Base-by-base conservation (phyloP, 2,329 filamentous ascomycete species). In the Colletotrichum eleusines region DNA sequence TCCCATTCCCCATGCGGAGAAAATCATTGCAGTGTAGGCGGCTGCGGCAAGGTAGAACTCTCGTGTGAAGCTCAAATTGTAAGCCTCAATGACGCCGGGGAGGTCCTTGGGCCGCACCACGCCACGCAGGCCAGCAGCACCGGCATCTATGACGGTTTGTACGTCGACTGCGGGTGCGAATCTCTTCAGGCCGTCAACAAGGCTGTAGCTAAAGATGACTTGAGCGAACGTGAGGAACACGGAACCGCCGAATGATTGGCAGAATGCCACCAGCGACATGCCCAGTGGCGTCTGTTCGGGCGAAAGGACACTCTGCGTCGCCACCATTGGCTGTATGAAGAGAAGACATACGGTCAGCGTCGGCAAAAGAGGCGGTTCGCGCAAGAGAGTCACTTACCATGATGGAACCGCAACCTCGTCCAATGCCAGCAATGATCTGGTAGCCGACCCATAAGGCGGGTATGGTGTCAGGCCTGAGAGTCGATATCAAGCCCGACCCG, bases 231-330 rank as follows among this genome's bases (percentile, higher is more conserved):
- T 82, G 40, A 87, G 78, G 74, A 85, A 83, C 33, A 87, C 79
- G 3, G 85, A 82, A 14, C 84, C 83, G 9, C 84, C 84, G 71
- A 86, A 79, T 5, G 81, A 84, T 73, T 86, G 83, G 48, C 78
- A 78, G 73, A 85, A 75, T 73, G 70, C 72, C 7, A 79, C 68
- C 2, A 76, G 73, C 0, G 77, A 75, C 14, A 74, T 78, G 5
- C 74, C 78, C 28, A 78, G 74, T 1, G 77, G 74, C 1, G 71
- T 73, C 5, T 77, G 62, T n/a, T 75, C 73, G 1, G 76, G 73
- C 7, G 59, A 71, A 2, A 75, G 65, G 46, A 76, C 74, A 23
- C 76, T 71, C 33, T 78, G 78, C 1, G 78, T 74, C 1, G 77
- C 76, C 5, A 78, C 74, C 33, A 76, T 74, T 23, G 74, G 58